Evolutionary conservation across 2,329 filamentous ascomycete species (phyloP).

Genomic region (Sporothrix pallida): DNA sequence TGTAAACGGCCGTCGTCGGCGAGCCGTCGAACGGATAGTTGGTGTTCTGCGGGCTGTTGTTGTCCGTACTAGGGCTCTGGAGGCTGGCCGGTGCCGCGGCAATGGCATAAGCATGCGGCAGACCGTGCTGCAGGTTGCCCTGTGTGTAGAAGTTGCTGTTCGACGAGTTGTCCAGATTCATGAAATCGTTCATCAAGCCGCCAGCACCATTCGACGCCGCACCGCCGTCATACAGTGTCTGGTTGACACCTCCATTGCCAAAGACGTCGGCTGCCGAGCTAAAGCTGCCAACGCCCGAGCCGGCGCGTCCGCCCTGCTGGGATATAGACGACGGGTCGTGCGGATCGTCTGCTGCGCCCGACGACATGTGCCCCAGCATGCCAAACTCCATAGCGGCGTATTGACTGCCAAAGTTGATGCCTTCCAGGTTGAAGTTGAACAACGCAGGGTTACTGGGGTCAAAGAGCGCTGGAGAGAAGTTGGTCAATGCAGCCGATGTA

Average conservation of each 20-base stretch:
- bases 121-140: slow-evolving; percentile 65
- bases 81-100: slow-evolving; percentile 66
- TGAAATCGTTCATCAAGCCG: slow-evolving; percentile 59
- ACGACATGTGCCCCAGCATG: slow-evolving; percentile 95
- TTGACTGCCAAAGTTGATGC: slow-evolving; percentile 92
- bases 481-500: slow-evolving; percentile 57
- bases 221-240: slow-evolving; percentile 55
- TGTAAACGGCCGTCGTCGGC: slow-evolving; percentile 50
- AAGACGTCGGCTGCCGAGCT: slow-evolving; percentile 55
- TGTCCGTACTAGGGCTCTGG: slow-evolving; percentile 68
- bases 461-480: slow-evolving; percentile 69
- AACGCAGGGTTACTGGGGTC: slow-evolving; percentile 90
- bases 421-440: slow-evolving; percentile 95
- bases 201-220: background rate
- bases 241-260: slow-evolving; percentile 56
- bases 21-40: slow-evolving; percentile 62
- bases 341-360: slow-evolving; percentile 81
- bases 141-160: slow-evolving; percentile 57
- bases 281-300: slow-evolving; percentile 49
- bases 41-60: slow-evolving; percentile 65
- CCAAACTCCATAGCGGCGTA: slow-evolving; percentile 96
- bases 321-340: slow-evolving; percentile 65
- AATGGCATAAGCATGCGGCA: slow-evolving; percentile 70
- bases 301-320: slow-evolving; percentile 43
- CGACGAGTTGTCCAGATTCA: slow-evolving; percentile 57